Conservation (phyloP, 139 green algal species). For the Deuterostichococcus epilithicus region DNA sequence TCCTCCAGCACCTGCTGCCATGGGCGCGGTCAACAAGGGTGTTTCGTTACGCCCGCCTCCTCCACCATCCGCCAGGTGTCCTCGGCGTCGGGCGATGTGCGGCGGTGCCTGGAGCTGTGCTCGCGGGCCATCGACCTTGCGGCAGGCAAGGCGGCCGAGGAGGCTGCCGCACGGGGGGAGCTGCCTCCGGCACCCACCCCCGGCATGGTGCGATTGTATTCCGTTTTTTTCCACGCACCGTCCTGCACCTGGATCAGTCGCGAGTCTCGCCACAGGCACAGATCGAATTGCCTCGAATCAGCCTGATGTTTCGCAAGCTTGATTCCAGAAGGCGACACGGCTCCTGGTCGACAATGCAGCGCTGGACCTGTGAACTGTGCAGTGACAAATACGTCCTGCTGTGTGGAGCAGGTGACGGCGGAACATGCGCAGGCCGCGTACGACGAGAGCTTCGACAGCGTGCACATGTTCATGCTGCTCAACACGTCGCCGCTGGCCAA, state of each 20-base stretch:
- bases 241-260: slow-evolving; percentile 5
- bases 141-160: slow-evolving; percentile 27
- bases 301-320: slow-evolving; percentile 1
- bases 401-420: slow-evolving; percentile 24
- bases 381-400: no score
- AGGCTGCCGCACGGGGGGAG: slow-evolving; percentile 18
- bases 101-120: slow-evolving; percentile 71
- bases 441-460: slow-evolving; percentile 52
- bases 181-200: background rate
- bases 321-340: background rate
- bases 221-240: background rate
- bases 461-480: slow-evolving; percentile 61
- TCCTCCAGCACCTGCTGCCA: background rate
- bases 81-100: slow-evolving; percentile 62
- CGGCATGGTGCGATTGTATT: slow-evolving; percentile 10
- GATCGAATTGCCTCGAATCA: background rate
- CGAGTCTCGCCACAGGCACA: background rate
- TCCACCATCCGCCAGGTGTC: slow-evolving; percentile 3
- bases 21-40: background rate
- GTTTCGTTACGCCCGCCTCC: background rate
- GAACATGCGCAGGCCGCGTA: slow-evolving; percentile 47
- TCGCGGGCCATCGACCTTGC: background rate
- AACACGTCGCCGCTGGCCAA: slow-evolving; percentile 46
- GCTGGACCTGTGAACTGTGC: background rate
- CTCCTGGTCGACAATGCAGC: background rate